Percentiles rank a stretch among this genome's conserved stretches.
Conservation (phyloP, 1,284 basidiomycete genomes). For the Trichosporon coremiiforme region DNA sequence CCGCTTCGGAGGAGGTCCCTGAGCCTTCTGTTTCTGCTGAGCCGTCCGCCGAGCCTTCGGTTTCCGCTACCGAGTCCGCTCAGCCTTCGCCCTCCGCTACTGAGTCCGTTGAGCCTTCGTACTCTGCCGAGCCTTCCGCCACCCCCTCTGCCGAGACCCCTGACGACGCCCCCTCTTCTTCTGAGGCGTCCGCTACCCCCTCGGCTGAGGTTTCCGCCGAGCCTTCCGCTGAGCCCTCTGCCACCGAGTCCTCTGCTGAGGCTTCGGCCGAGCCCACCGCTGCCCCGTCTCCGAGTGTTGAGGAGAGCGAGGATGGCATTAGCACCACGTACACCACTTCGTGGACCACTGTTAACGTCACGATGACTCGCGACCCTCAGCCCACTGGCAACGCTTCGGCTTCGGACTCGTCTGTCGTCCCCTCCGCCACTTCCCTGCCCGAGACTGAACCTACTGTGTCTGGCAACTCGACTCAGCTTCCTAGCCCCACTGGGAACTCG, state of each 20-base stretch:
- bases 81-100: constrained; percentile 9
- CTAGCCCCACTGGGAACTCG: constrained; percentile 18
- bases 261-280: not conserved
- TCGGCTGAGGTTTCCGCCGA: constrained; percentile 15
- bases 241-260: constrained; percentile 13
- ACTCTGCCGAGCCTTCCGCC: constrained; percentile 21
- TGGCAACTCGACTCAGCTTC: not conserved
- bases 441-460: constrained; percentile 3
- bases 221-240: constrained; percentile 13
- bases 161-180: constrained; percentile 1
- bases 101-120: constrained; percentile 18
- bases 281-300: constrained; percentile 17
- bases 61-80: not conserved
- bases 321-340: constrained; percentile 43
- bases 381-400: constrained; percentile 7
- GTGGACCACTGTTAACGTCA: constrained; percentile 43
- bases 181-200: not conserved
- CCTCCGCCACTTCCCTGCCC: constrained; percentile 5
- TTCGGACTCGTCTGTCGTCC: not conserved
- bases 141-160: constrained; percentile 15
- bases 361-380: constrained; percentile 35
- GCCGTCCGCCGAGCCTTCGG: constrained; percentile 17
- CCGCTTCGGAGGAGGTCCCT: constrained; percentile 15
- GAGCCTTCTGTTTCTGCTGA: constrained; percentile 5
- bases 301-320: constrained; percentile 46